These are phyloP conservation scores for Botrytis byssoidea DNA, from an alignment of 2,329 filamentous ascomycete species.

Conservation along the genomic window DNA sequence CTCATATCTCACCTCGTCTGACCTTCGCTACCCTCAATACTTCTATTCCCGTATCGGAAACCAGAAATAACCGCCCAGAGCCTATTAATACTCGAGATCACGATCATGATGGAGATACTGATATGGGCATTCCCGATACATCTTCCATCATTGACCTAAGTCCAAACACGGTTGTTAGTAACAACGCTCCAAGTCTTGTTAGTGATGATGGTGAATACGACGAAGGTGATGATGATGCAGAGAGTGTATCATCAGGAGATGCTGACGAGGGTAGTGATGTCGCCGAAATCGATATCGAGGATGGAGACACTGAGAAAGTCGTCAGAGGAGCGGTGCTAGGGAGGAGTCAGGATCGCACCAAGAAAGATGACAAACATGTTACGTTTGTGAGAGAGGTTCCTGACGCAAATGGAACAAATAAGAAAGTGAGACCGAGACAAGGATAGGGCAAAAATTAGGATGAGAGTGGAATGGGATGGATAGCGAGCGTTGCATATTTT, in stretches of 20 bases:
- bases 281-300: constrained; percentile 60
- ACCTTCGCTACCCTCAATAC: constrained; percentile 38
- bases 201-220: constrained; percentile 80
- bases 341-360: constrained; percentile 30
- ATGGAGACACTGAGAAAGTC: constrained; percentile 42
- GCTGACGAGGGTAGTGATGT: constrained; percentile 60
- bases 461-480: neutral
- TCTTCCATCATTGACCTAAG: constrained; percentile 64
- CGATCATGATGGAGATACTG: constrained; percentile 37
- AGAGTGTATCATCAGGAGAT: constrained; percentile 47
- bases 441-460: neutral
- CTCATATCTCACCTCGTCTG: constrained; percentile 44
- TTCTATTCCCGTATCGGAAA: constrained; percentile 28
- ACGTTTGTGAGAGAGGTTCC: constrained; percentile 39
- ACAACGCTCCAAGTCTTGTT: constrained; percentile 75
- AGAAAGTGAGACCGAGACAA: neutral
- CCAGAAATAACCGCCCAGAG: constrained; percentile 22
- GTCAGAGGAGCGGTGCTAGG: constrained; percentile 32
- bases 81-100: constrained; percentile 23
- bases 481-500: neutral
- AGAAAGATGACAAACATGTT: constrained; percentile 40
- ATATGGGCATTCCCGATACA: constrained; percentile 44
- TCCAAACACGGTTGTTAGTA: constrained; percentile 67
- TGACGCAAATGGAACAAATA: neutral
- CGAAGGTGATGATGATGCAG: constrained; percentile 62